Evolutionary conservation across 2,329 filamentous ascomycete genomes (phyloP), one percentile per base, ranked within the genome.

Genomic region (Aciculosporium take): DNA sequence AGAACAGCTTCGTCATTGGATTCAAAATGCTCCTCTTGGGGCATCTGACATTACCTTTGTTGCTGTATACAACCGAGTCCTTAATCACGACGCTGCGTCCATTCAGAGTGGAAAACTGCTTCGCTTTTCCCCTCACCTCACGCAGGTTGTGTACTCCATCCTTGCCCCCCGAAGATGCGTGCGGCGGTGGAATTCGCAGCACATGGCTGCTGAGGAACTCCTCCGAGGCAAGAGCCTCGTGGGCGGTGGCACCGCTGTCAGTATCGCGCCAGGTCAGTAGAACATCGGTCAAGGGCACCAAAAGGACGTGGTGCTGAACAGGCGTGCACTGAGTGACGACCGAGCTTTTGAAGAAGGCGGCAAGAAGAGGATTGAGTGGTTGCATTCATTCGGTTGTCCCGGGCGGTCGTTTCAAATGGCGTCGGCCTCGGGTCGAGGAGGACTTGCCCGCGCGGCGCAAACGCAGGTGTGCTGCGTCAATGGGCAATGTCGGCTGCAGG

Each of bases 181-280:
- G 60, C 42, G 63, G 63, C 44, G 69, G 63, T 32, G 85, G 81
- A 51, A 95, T 79, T 53, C 88, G 85, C 56, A 98, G 71, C 44
- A 96, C 87, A 82, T 98, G 91, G 68, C 91, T 96, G 48, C 80
- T 86, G 44, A 98, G 74, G 60, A 98, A 96, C 53, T 98, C 91
- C 60, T 98, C 91, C 43, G 84, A 87, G 46, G 77, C 76, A 55
- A 89, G 80, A 51, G 94, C 74, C 58, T 96, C 89, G 52, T 78
- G 69, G 61, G 87, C 82, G 44, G 74, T 68, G 49, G 76, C 70
- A 60, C 83, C 83, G 52, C 81, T 83, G 61, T 96, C 91, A 59
- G 79, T 77, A 63, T 98, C 91, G 67, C 84, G 84, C 59, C 78
- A 81, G 56, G 82, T 84, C 56, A 94, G 75, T 56, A 98, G 79